Conservation (phyloP, 2,329 filamentous ascomycete genomes). For the Neofusicoccum parvum region DNA sequence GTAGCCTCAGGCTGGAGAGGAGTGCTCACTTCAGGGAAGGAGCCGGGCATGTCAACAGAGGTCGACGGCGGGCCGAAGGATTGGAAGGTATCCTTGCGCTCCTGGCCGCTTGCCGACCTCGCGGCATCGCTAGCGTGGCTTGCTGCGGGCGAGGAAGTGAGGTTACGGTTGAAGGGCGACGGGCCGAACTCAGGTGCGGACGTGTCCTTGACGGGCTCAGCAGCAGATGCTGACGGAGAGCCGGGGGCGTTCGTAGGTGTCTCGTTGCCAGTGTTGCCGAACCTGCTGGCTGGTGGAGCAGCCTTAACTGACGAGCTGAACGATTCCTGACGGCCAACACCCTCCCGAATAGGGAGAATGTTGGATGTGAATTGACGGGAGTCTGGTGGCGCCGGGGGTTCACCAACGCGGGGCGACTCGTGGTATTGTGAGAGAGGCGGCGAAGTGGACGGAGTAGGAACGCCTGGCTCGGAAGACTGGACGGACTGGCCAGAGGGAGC, state of each 20-base stretch:
- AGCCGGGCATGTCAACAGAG: conserved; percentile 46
- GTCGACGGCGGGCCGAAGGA: conserved; percentile 35
- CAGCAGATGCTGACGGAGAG: conserved; percentile 52
- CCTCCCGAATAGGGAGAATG: conserved; percentile 69
- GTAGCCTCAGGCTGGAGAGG: conserved; percentile 53
- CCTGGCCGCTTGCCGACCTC: conserved; percentile 37
- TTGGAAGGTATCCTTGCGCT: conserved; percentile 44
- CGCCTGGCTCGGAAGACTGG: conserved; percentile 51
- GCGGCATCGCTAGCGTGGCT: conserved; percentile 43
- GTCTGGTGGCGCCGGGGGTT: conserved; percentile 67
- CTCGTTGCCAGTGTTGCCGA: conserved; percentile 55
- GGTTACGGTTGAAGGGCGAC: conserved; percentile 40
- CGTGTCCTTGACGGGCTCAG: conserved; percentile 42
- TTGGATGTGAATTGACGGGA: conserved; percentile 77
- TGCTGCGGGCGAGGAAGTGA: conserved; percentile 42
- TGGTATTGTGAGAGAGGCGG: conserved; percentile 59
- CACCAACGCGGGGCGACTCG: conserved; percentile 57
- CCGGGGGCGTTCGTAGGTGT: conserved; percentile 48
- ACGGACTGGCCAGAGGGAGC: conserved; percentile 45
- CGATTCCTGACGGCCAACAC: conserved; percentile 62
- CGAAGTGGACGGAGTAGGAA: conserved; percentile 64
- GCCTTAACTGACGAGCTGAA: conserved; percentile 77
- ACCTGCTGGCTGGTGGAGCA: conserved; percentile 69
- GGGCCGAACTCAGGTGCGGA: conserved; percentile 38
- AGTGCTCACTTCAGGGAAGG: conserved; percentile 48